A percentile compares a stretch with the other conserved stretches of the same genome.
Evolutionary conservation across 2,329 filamentous ascomycete genomes (phyloP).

Genomic region (Diaporthe aspalathi): DNA sequence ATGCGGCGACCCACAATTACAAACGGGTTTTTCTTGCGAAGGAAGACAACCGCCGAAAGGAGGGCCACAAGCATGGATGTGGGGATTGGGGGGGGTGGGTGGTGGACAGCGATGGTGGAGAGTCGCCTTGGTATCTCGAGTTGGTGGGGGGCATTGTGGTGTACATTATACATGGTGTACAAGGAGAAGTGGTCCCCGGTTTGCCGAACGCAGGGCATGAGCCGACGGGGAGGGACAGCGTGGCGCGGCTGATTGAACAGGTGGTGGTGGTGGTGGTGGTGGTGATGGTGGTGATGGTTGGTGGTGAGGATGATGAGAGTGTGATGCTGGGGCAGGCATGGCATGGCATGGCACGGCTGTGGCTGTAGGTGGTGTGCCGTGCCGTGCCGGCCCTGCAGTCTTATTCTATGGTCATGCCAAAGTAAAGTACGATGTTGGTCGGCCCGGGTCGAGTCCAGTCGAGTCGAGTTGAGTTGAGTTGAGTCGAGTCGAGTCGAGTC

Average conservation of each 20-base stretch:
- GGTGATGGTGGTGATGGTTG: background rate
- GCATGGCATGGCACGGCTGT: background rate
- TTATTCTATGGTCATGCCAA: background rate
- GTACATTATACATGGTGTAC: background rate
- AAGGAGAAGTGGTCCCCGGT: background rate
- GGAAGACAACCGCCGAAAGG: constrained; percentile 18
- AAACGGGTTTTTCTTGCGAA: constrained; percentile 25
- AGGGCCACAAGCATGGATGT: constrained; percentile 11
- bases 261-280: background rate
- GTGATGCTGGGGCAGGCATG: background rate
- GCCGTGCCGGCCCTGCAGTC: background rate
- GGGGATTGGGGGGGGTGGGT: background rate
- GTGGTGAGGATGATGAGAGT: too few relatives aligned
- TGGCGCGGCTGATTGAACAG: constrained; percentile 4
- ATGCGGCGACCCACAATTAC: constrained; percentile 15
- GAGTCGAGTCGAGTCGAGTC: background rate
- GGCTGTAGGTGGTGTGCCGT: background rate
- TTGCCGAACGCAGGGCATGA: constrained; percentile 11
- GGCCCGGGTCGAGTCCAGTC: background rate
- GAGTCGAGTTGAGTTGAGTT: background rate
- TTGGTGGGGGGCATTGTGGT: constrained; percentile 5
- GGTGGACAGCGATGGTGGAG: background rate
- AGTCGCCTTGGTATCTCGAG: constrained; percentile 13
- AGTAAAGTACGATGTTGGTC: background rate
- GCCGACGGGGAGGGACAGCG: constrained; percentile 11